phyloP scores from a whole-genome alignment of 2,329 filamentous ascomycete species.

The Incumbomyces lentus region DNA sequence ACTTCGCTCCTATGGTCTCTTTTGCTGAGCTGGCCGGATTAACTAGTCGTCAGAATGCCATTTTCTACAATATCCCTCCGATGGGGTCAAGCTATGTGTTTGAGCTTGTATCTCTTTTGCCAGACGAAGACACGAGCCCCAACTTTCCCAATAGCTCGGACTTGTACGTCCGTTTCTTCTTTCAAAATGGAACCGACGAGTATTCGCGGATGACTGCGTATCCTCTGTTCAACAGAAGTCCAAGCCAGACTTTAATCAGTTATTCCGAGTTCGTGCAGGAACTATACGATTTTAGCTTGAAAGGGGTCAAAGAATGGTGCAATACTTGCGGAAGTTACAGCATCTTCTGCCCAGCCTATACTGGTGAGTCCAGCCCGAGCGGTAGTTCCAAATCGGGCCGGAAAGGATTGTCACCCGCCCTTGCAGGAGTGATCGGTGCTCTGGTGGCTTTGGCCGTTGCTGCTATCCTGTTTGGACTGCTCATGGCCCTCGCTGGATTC shows the following conservation, averaged over 20 bases:
- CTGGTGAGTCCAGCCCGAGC: slow-evolving; percentile 6
- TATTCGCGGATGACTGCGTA: slow-evolving; percentile 31
- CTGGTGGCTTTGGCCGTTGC: slow-evolving; percentile 40
- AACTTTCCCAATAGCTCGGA: slow-evolving; percentile 33
- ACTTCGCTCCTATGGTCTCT: slow-evolving; percentile 40
- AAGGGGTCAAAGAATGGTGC: slow-evolving; percentile 44
- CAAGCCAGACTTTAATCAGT: slow-evolving; percentile 35
- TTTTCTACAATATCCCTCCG: slow-evolving; percentile 41
- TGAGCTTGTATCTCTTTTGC: slow-evolving; percentile 40
- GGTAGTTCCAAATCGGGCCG: slow-evolving; percentile 3
- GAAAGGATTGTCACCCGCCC: slow-evolving; percentile 26
- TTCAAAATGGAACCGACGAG: slow-evolving; percentile 44
- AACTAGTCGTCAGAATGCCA: slow-evolving; percentile 26
- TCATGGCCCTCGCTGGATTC: slow-evolving; percentile 35
- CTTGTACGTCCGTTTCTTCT: slow-evolving; percentile 46
- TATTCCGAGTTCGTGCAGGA: slow-evolving; percentile 42
- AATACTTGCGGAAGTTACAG: slow-evolving; percentile 33
- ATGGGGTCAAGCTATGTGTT: slow-evolving; percentile 41
- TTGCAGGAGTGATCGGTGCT: slow-evolving; percentile 49
- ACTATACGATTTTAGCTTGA: slow-evolving; percentile 35
- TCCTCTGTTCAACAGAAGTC: slow-evolving; percentile 42
- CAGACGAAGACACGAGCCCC: slow-evolving; percentile 21
- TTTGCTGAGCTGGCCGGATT: slow-evolving; percentile 39
- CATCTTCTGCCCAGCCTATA: slow-evolving; percentile 42
- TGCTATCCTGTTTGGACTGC: slow-evolving; percentile 28